Conservation (phyloP, 1,284 basidiomycete genomes). For the Pascua guehoae region DNA sequence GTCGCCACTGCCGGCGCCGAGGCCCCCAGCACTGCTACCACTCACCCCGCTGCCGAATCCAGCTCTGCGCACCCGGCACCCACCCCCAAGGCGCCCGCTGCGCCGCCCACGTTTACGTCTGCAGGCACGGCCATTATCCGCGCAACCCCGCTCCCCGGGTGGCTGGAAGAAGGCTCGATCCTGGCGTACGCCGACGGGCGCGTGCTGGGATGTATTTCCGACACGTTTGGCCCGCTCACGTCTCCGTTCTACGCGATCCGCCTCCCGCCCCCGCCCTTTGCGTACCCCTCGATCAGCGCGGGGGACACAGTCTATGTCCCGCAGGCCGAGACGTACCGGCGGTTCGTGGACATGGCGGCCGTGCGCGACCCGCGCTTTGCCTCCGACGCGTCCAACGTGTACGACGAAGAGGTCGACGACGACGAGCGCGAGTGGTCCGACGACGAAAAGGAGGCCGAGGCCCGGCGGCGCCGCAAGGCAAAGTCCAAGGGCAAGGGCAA, state of each 20-base stretch:
- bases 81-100: neutral
- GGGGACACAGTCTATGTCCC: constrained; percentile 50
- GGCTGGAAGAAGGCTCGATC: constrained; percentile 54
- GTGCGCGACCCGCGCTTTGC: constrained; percentile 51
- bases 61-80: neutral
- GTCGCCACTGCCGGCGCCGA: neutral
- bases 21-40: neutral
- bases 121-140: constrained; percentile 50
- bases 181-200: constrained; percentile 53
- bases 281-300: constrained; percentile 29
- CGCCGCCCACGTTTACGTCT: constrained; percentile 36
- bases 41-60: neutral
- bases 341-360: constrained; percentile 51
- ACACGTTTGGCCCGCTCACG: constrained; percentile 57
- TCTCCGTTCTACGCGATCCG: constrained; percentile 54
- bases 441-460: constrained; percentile 55
- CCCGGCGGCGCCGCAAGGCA: constrained; percentile 46
- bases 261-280: constrained; percentile 45
- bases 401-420: constrained; percentile 56
- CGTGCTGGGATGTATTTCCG: constrained; percentile 55
- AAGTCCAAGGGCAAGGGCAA: constrained; percentile 9
- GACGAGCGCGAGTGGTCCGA: constrained; percentile 57
- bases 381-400: constrained; percentile 56
- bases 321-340: constrained; percentile 43
- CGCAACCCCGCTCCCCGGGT: constrained; percentile 42